Conservation (phyloP, 768 basidiomycete species). For the Saitozyma podzolica region DNA sequence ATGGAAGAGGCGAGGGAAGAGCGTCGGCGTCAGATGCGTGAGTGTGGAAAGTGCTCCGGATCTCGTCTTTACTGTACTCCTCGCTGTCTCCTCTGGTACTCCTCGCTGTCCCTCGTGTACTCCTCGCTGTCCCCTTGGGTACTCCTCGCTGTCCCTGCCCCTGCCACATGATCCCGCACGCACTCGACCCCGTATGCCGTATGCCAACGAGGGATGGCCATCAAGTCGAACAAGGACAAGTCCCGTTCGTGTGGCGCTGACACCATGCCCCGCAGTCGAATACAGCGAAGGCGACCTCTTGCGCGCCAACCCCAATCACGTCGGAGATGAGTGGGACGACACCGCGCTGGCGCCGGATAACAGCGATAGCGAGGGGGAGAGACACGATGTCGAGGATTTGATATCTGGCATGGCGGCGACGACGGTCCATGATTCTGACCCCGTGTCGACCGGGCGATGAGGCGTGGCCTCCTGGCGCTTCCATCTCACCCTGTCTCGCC, state of each 20-base stretch:
- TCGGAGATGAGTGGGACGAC: constrained; percentile 31
- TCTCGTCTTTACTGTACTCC: not conserved
- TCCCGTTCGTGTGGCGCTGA: too few species aligned
- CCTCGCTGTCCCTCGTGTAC: too few species aligned
- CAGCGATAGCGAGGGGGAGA: constrained; percentile 38
- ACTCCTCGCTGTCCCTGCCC: too few species aligned
- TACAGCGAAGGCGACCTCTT: constrained; percentile 41
- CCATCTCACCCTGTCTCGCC: too few species aligned
- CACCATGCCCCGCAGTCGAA: constrained; percentile 12
- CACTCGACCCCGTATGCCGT: too few species aligned
- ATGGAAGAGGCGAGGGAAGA: constrained; percentile 46
- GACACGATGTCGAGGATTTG: constrained; percentile 42
- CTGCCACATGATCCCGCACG: too few species aligned
- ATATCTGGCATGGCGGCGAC: constrained; percentile 31
- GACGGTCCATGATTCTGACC: not conserved
- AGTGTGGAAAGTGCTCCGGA: not conserved
- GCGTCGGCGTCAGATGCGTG: constrained; percentile 23
- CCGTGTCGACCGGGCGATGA: too few species aligned
- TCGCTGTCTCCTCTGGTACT: not conserved
- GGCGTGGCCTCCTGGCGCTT: too few species aligned
- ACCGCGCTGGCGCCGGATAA: constrained; percentile 21
- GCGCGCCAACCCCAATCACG: constrained; percentile 42
- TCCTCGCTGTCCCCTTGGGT: too few species aligned
- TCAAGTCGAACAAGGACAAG: too few species aligned
- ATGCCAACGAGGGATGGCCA: too few species aligned